phyloP scores from a whole-genome alignment of 2,329 filamentous ascomycete genomes.

The Paecilomyces variotii region DNA sequence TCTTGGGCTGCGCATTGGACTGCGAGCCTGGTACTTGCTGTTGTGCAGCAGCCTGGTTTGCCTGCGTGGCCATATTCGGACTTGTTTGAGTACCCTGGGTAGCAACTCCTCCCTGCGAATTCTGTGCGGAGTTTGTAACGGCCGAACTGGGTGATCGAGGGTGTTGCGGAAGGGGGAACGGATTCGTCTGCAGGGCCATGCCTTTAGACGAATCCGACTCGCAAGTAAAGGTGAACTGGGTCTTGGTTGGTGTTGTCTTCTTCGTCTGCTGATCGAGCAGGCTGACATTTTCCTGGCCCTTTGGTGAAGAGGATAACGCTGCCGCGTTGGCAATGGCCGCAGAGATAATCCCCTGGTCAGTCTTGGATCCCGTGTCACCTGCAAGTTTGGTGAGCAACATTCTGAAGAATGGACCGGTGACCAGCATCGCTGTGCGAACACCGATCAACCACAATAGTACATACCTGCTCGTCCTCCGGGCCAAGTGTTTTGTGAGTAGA shows the following conservation, averaged over 20 bases:
- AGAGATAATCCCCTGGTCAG: conserved; percentile 77
- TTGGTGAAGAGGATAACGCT: conserved; percentile 51
- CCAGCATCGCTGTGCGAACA: conserved; percentile 32
- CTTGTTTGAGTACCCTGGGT: conserved; percentile 51
- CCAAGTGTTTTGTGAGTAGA: conserved; percentile 52
- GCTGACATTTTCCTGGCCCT: conserved; percentile 70
- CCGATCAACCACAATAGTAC: conserved; percentile 38
- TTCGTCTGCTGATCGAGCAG: conserved; percentile 63
- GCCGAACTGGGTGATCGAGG: conserved; percentile 25
- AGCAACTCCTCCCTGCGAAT: conserved; percentile 35
- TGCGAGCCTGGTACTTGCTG: conserved; percentile 34
- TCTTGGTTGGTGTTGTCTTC: conserved; percentile 61
- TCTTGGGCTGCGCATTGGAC: conserved; percentile 45
- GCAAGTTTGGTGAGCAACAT: conserved; percentile 18
- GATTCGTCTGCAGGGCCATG: conserved; percentile 62
- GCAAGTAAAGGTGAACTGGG: conserved; percentile 94
- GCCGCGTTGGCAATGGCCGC: conserved; percentile 85
- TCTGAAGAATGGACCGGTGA: neutral
- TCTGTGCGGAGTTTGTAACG: conserved; percentile 23
- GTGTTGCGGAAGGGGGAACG: conserved; percentile 30
- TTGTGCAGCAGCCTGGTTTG: conserved; percentile 20
- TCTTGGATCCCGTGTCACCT: conserved; percentile 29
- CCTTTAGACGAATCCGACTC: conserved; percentile 79
- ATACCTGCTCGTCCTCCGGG: conserved; percentile 41
- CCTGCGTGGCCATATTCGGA: conserved; percentile 37